Evolutionary conservation across 805 yeast species (phyloP).

Genomic region (Candida qinlingensis): DNA sequence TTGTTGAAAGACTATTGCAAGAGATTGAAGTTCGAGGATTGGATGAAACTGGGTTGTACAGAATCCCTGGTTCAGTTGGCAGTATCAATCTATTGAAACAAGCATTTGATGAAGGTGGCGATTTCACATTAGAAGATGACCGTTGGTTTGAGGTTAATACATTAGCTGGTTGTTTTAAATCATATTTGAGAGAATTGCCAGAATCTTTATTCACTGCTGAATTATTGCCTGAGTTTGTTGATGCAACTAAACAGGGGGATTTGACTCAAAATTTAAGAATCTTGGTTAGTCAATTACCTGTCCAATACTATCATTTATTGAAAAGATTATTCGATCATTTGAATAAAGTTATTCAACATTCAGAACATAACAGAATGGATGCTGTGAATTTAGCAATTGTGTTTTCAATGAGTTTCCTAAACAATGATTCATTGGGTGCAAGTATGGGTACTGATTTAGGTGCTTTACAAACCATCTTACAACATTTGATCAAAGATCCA

Average conservation of each 20-base stretch:
- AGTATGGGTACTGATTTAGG: constrained; percentile 48
- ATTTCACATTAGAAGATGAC: constrained; percentile 43
- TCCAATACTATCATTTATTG: constrained; percentile 61
- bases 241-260: constrained; percentile 32
- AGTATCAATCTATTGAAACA: constrained; percentile 48
- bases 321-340: constrained; percentile 66
- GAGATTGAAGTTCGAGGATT: constrained; percentile 85
- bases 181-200: constrained; percentile 79
- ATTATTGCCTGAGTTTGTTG: constrained; percentile 53
- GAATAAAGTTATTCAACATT: constrained; percentile 58
- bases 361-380: constrained; percentile 76
- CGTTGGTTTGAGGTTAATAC: constrained; percentile 79
- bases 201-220: constrained; percentile 72
- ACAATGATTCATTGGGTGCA: constrained; percentile 35
- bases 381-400: constrained; percentile 89
- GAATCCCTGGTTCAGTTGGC: constrained; percentile 63
- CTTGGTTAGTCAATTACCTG: constrained; percentile 47
- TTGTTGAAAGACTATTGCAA: constrained; percentile 58
- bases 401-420: constrained; percentile 59
- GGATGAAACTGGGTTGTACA: constrained; percentile 86
- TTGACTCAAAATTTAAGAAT: constrained; percentile 26
- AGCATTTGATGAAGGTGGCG: constrained; percentile 48
- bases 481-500: constrained; percentile 40
- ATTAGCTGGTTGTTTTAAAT: constrained; percentile 81
- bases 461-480: constrained; percentile 47